Conservation (phyloP, 192 early-diverging fungal species). For the Rhizoclosmatium globosum region DNA sequence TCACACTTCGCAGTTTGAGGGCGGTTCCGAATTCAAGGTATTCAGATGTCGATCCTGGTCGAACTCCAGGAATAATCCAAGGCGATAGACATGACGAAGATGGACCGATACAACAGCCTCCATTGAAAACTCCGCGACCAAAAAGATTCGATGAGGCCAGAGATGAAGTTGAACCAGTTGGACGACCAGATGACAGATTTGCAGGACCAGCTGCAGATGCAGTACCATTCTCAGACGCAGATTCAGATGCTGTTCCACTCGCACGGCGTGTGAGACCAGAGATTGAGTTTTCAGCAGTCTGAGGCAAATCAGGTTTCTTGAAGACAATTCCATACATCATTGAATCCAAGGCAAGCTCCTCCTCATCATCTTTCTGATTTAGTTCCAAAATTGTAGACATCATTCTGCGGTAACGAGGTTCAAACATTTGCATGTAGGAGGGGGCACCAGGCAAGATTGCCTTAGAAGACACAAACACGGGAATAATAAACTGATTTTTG, state of each 20-base stretch:
- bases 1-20: conserved; percentile 19
- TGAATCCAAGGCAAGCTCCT: not conserved
- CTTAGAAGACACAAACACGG: conserved; percentile 62
- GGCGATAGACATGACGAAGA: not conserved
- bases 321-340: conserved; percentile 36
- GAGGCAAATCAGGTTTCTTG: too few species aligned
- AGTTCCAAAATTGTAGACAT: conserved; percentile 32
- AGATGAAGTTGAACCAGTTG: not conserved
- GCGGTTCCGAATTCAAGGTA: conserved; percentile 32
- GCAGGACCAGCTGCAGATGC: not conserved
- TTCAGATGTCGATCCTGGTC: conserved; percentile 13
- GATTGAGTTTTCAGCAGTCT: not conserved
- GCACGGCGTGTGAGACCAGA: not conserved
- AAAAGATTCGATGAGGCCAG: conserved; percentile 6
- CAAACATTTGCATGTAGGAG: conserved; percentile 69
- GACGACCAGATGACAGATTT: not conserved
- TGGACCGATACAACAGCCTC: not conserved
- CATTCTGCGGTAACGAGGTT: conserved; percentile 71
- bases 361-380: not conserved
- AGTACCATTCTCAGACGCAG: too few species aligned
- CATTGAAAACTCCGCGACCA: conserved; percentile 7
- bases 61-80: conserved; percentile 6
- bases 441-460: conserved; percentile 67
- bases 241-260: not conserved
- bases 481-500: conserved; percentile 52